Evolutionary conservation across 2,329 filamentous ascomycete genomes (phyloP), one percentile per base, ranked within the genome.

Genomic region (Fusarium irregulare): DNA sequence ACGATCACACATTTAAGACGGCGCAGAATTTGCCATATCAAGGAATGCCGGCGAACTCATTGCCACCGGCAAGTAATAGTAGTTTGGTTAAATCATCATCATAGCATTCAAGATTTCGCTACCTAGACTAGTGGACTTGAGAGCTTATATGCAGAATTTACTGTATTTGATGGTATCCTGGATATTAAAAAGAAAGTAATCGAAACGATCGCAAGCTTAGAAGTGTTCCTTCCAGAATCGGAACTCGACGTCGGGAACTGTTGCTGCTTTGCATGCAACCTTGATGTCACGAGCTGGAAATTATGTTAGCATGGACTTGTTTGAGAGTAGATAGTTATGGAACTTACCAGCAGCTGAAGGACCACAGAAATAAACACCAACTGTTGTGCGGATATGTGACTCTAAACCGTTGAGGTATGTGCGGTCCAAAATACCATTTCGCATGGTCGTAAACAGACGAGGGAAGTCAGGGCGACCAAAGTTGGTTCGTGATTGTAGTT

Each of bases 161-260:
- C 50, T 71, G 47, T 59, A 62, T 56, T 59, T 61, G 62, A 63
- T 72, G 69, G 70, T 75, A 75, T 73, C 64, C 65, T 50, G 58
- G 55, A 72, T 37, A 73, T 60, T 65, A 65, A 64, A 48, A 60
- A 54, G 64, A 73, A 73, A 46, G 55, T 47, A 60, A 56, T 50
- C 60, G 45, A 49, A 42, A 55, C 28, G 48, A 51, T 50, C 44
- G 37, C 47, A 56, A 40, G 51, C 50, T 76, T 86, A 91, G 78
- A 91, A 91, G 78, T 99, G 95, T 82, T 99, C 96, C 84, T 99
- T 99, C 96, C 96, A 99, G 85, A 99, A 99, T 75, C 93, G 92
- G 84, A 98, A 99, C 76, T 91, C 89, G 60, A 99, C 93, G 73
- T 97, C 92, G 68, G 88, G 88, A 40, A 88, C 89, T 14, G 89